Evolutionary conservation across 2,329 filamentous ascomycete genomes (phyloP), one percentile per base, ranked within the genome.

Genomic region (Pyricularia sp.): DNA sequence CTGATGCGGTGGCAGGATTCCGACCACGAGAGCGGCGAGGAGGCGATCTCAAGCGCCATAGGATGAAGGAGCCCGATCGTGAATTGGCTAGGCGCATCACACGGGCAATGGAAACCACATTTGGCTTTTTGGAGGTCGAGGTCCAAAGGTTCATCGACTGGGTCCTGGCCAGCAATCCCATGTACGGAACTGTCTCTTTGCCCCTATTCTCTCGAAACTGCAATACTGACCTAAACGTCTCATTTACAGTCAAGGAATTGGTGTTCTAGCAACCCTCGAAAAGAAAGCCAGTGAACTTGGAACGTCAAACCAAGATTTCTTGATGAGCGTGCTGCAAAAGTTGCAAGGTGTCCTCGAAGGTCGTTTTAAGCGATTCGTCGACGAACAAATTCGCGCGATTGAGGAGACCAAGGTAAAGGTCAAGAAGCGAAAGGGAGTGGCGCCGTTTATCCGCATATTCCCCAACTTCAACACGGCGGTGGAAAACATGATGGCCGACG

Each of bases 391-490:
- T 66, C 90, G 91, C 30, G 93, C 92, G 5, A 96, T 97, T 68
- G 94, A 97, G 76, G 94, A 97, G 67, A 97, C 93, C 53, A 97
- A 97, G 77, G 93, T 99, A 75, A 97, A 97, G 80, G 92, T 97
- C 77, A 97, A 96, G 81, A 97, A 97, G 81, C 89, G 94, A 69
- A 97, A 96, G 78, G 93, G 94, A 12, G 91, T 99, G 65, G 97
- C 97, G 71, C 88, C 88, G 19, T 97, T 97, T 75, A 93, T 97
- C 79, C 90, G 91, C 68, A 88, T 93, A 55, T 97, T 97, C 79
- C 94, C 93, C 0, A 81, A 88, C 66, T 97, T 97, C 76, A 87
- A 87, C n/a, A 77, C 84, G 1, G 87, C 89, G 0, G 84, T 97
- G 1, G 93, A 97, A 76, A 92, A 88, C 71, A 93, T 96, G 85